phyloP scores from a whole-genome alignment of 148 eudicot genomes.

The Rhododendron henanense region DNA sequence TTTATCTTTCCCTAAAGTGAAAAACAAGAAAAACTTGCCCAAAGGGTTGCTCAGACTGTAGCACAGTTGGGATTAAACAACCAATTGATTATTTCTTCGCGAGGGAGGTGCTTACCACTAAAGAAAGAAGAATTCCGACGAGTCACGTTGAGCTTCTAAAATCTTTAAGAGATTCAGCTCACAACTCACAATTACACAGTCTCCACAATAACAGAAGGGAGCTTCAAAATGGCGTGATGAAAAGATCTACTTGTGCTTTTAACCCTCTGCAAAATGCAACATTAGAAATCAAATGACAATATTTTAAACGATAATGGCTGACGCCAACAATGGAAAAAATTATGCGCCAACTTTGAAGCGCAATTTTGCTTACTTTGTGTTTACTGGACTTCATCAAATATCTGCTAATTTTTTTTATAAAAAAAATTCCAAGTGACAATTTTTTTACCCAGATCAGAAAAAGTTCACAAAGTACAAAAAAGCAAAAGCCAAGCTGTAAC shows the following conservation, averaged over 20 bases:
- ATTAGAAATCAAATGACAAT: neutral
- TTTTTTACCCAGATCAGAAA: neutral
- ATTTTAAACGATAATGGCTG: neutral
- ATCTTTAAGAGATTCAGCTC: constrained; percentile 4
- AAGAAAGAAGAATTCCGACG: neutral
- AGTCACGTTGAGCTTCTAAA: constrained; percentile 2
- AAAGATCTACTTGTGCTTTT: neutral
- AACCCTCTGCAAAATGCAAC: constrained; percentile 6
- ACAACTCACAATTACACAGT: neutral
- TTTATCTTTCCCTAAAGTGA: too few species aligned
- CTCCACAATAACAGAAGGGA: neutral
- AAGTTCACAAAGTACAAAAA: neutral
- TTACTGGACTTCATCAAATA: neutral
- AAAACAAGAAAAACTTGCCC: neutral
- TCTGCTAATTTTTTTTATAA: neutral
- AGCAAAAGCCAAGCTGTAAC: neutral
- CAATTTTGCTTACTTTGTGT: neutral
- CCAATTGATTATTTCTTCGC: neutral
- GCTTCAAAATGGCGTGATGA: neutral
- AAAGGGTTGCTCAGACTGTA: neutral
- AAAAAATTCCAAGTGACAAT: neutral
- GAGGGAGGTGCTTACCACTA: constrained; percentile 9
- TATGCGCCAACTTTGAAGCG: neutral
- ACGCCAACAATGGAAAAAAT: neutral
- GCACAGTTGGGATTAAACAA: neutral